Conservation (phyloP, 768 basidiomycete species). For the Boletus coccyginus region DNA sequence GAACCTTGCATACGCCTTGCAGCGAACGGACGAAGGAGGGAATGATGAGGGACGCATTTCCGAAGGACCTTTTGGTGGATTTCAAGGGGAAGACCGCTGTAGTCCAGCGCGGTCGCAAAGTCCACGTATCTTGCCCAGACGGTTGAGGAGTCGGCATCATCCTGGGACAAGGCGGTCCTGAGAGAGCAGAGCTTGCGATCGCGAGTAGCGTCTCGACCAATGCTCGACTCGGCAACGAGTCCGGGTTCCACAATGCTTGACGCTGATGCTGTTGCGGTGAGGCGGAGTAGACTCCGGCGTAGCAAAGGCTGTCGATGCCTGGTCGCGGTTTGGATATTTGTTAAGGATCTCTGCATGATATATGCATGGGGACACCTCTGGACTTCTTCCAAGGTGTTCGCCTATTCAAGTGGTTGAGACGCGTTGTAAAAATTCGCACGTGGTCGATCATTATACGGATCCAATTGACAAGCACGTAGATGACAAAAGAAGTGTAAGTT, state of each 20-base stretch:
- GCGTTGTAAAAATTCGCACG: slow-evolving; percentile 15
- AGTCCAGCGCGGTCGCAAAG: slow-evolving; percentile 47
- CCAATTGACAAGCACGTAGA: background rate
- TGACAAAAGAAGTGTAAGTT: no score
- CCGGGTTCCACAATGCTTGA: slow-evolving; percentile 2
- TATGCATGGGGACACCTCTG: slow-evolving; percentile 10
- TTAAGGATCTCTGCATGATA: slow-evolving; percentile 25
- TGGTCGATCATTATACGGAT: background rate
- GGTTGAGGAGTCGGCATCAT: slow-evolving; percentile 40
- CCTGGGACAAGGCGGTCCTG: slow-evolving; percentile 27
- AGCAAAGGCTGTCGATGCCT: slow-evolving; percentile 6
- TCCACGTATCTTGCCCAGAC: slow-evolving; percentile 67
- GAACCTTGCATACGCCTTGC: slow-evolving; percentile 41
- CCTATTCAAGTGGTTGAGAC: background rate
- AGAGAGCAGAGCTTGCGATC: slow-evolving; percentile 31
- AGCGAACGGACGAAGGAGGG: slow-evolving; percentile 43
- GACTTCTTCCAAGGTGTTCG: background rate
- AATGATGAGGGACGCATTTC: slow-evolving; percentile 52
- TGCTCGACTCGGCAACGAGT: slow-evolving; percentile 2
- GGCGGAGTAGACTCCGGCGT: slow-evolving; percentile 4
- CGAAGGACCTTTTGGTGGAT: slow-evolving; percentile 70
- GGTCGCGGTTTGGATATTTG: slow-evolving; percentile 14
- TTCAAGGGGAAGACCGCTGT: slow-evolving; percentile 54
- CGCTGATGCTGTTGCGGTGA: slow-evolving; percentile 10
- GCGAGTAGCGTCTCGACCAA: slow-evolving; percentile 6